These are phyloP conservation scores for Fusarium staphyleae DNA, from an alignment of 2,329 filamentous ascomycete species.

Conservation along the genomic window DNA sequence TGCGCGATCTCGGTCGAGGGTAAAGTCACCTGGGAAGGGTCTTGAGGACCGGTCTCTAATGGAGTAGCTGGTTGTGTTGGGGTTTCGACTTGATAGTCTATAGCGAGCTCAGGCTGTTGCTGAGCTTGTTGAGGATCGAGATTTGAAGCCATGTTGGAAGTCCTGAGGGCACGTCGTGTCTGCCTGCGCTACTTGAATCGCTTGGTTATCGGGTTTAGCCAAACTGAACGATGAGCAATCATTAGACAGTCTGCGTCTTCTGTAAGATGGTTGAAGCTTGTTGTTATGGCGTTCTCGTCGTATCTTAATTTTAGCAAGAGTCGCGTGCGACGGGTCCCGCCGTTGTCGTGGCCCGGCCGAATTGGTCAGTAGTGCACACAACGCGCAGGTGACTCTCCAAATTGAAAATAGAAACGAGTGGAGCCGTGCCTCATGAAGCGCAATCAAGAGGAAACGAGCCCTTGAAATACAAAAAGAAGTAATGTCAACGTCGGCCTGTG, in stretches of 20 bases:
- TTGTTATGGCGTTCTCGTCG: conserved; percentile 25
- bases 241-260: conserved; percentile 1
- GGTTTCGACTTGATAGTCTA: conserved; percentile 45
- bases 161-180: conserved; percentile 20
- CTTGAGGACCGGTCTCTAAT: conserved; percentile 41
- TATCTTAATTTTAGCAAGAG: conserved; percentile 15
- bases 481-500: conserved; percentile 21
- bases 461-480: neutral
- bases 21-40: conserved; percentile 61
- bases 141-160: conserved; percentile 48
- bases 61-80: conserved; percentile 45
- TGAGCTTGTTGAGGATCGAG: conserved; percentile 40
- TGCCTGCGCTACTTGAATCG: conserved; percentile 2
- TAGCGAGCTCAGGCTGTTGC: conserved; percentile 43
- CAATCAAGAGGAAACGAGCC: neutral
- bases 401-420: conserved; percentile 16
- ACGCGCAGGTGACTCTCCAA: conserved; percentile 24
- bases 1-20: conserved; percentile 63
- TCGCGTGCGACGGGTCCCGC: conserved; percentile 31
- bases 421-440: neutral
- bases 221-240: neutral
- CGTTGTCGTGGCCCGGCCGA: conserved; percentile 33
- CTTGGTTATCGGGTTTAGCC: neutral
- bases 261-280: neutral
- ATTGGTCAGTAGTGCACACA: conserved; percentile 34